A percentile compares a stretch with the other conserved stretches of the same genome.
These are phyloP conservation scores for Aegilops tauschii DNA, from an alignment of 176 grass and related monocot species.

Conservation along the genomic window DNA sequence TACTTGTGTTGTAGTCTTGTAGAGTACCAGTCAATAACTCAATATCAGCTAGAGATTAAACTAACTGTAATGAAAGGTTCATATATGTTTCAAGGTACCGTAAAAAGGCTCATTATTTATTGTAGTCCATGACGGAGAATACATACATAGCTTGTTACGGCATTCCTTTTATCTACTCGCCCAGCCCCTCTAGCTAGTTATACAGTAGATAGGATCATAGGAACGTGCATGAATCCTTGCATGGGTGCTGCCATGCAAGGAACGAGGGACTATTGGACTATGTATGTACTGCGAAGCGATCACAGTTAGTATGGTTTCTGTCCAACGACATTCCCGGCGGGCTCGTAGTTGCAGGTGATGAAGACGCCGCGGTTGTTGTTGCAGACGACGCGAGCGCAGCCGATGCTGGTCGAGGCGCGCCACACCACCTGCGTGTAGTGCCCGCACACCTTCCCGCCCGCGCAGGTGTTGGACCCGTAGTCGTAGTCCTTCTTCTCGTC, in stretches of 20 bases:
- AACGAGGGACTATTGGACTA: background rate
- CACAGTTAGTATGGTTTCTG: background rate
- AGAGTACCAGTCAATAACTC: no score
- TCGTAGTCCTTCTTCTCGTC: slow-evolving; percentile 38
- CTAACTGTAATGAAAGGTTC: no score
- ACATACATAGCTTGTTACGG: background rate
- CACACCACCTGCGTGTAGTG: slow-evolving; percentile 62
- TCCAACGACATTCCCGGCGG: background rate
- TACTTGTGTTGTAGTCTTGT: no score
- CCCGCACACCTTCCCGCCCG: background rate
- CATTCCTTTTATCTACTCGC: background rate
- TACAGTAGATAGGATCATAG: background rate
- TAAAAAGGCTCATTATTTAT: background rate
- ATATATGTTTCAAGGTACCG: no score
- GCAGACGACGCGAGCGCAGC: background rate
- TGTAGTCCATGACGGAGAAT: background rate
- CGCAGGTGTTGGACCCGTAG: slow-evolving; percentile 37
- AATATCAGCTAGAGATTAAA: no score
- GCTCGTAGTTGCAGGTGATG: background rate
- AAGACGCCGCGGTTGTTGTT: background rate
- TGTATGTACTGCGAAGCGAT: background rate
- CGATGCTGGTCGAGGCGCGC: background rate
- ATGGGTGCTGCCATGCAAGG: background rate
- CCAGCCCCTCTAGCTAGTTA: background rate
- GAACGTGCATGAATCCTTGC: background rate